Base-by-base conservation (phyloP, 768 basidiomycete species). In the Psilocybe tampanensis region DNA sequence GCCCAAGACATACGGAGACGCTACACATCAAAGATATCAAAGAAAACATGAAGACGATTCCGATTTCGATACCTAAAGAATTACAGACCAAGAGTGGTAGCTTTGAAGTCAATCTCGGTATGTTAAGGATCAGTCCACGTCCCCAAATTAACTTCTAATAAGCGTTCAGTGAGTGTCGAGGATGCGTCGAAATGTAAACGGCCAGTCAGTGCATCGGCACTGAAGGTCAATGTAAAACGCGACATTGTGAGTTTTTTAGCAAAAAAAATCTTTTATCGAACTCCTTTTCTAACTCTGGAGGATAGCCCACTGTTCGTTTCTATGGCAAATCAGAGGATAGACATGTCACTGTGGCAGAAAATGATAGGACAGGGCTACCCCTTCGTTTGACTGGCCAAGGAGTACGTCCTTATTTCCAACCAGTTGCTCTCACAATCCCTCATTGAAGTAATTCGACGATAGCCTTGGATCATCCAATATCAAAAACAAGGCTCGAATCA, bases 391-490 rank as follows among this genome's bases (percentile, higher is more conserved):
- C 94, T 18, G 97, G 97, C 5, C 91, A 95, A 69, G 89, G 87
- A 47, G 95, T 96, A 72, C 59, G 87, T 75, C 21, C 32, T 44
- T 52, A 19, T 34, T 24, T 19, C 8, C 18, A 17, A 58, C 23
- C 32, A 42, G 17, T n/a, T 24, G 17, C n/a, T 44, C 48, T 36
- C 18, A 19, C 26, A 36, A 5, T 22, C 34, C 47, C 26, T 52
- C 13, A 41, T 33, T 18, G 29, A 54, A n/a, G 44, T 60, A 52
- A 48, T 51, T 54, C 21, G 54, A 42, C 41, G 52, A 21, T 63
- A 98, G 95, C 94, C 96, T 7, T 99, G 96, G 96, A 80, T 74
- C 13, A 69, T 99, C 44, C 85, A 82, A 56, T 98, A 95, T 70
- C 84, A 85, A 29, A 80, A 76, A 33, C 67, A 70, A 7, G 80